These are phyloP conservation scores for Flagelloscypha sp. DNA, from an alignment of 768 basidiomycete genomes.

Conservation along the genomic window DNA sequence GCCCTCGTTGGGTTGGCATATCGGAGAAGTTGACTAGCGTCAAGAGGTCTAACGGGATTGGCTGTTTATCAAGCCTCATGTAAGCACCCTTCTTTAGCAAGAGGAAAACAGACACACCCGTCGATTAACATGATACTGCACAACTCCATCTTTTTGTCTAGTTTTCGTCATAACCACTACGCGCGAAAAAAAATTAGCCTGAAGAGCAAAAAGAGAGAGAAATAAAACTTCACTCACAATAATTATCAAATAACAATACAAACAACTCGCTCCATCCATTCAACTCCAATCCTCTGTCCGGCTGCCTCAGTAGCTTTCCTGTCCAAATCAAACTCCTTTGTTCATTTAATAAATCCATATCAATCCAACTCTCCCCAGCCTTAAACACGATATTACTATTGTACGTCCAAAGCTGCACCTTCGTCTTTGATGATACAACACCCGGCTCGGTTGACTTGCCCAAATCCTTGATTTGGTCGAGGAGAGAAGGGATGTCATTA, in stretches of 20 bases:
- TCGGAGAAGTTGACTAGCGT: constrained; percentile 81
- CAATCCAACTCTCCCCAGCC: constrained; percentile 52
- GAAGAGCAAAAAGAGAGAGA: constrained; percentile 1
- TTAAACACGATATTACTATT: constrained; percentile 77
- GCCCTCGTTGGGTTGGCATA: constrained; percentile 63
- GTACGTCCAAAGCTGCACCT: constrained; percentile 85
- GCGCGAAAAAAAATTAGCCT: constrained; percentile 12
- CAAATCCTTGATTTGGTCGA: constrained; percentile 79
- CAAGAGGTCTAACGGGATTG: constrained; percentile 87
- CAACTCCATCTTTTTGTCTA: constrained; percentile 67
- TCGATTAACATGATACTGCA: constrained; percentile 73
- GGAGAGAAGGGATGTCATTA: constrained; percentile 73
- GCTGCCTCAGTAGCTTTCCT: constrained; percentile 77
- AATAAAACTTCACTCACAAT: constrained; percentile 66
- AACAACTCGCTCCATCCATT: constrained; percentile 87
- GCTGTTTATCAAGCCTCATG: constrained; percentile 40
- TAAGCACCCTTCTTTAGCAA: not conserved
- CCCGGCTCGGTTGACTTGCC: constrained; percentile 86
- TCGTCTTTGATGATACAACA: constrained; percentile 75
- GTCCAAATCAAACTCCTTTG: constrained; percentile 78
- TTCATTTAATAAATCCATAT: constrained; percentile 84
- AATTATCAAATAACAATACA: constrained; percentile 92
- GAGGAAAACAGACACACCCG: constrained; percentile 40
- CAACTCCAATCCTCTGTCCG: constrained; percentile 83
- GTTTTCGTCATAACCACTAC: constrained; percentile 86